These are phyloP conservation scores for Goffeauzyma gilvescens DNA, from an alignment of 768 basidiomycete species.

Conservation along the genomic window DNA sequence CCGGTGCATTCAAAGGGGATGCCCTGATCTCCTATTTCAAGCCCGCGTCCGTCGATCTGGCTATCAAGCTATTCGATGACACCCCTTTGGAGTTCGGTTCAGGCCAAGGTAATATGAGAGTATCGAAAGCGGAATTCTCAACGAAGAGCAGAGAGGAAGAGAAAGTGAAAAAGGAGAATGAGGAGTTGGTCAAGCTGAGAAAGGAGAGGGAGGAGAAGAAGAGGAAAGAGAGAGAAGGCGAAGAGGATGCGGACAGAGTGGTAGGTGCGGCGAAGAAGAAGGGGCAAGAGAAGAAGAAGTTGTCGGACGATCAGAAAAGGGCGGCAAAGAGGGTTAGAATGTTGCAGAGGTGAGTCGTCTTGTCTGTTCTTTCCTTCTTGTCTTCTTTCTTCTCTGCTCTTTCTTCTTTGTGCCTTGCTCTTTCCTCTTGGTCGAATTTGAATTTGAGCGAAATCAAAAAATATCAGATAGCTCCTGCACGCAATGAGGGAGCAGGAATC, in stretches of 20 bases:
- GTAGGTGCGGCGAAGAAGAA: constrained; percentile 38
- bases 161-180: constrained; percentile 40
- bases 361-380: not conserved
- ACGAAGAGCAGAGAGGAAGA: constrained; percentile 6
- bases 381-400: not conserved
- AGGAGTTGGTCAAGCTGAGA: constrained; percentile 36
- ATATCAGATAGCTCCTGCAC: too few species aligned
- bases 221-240: constrained; percentile 7
- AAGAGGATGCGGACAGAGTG: constrained; percentile 6
- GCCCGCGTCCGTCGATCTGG: constrained; percentile 78
- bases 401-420: not conserved
- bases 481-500: too few species aligned
- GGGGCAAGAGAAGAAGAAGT: constrained; percentile 36
- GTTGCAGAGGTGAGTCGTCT: constrained; percentile 39
- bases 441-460: too few species aligned
- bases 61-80: constrained; percentile 69
- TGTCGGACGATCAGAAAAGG: constrained; percentile 25
- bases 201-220: constrained; percentile 6
- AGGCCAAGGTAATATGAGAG: constrained; percentile 35
- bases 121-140: constrained; percentile 28
- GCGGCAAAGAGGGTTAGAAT: constrained; percentile 28
- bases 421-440: too few species aligned
- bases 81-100: constrained; percentile 75
- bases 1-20: constrained; percentile 79
- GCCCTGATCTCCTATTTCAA: constrained; percentile 94